Evolutionary conservation across 176 grass and related monocot genomes (phyloP).

Genomic region (Thalia dealbata): DNA sequence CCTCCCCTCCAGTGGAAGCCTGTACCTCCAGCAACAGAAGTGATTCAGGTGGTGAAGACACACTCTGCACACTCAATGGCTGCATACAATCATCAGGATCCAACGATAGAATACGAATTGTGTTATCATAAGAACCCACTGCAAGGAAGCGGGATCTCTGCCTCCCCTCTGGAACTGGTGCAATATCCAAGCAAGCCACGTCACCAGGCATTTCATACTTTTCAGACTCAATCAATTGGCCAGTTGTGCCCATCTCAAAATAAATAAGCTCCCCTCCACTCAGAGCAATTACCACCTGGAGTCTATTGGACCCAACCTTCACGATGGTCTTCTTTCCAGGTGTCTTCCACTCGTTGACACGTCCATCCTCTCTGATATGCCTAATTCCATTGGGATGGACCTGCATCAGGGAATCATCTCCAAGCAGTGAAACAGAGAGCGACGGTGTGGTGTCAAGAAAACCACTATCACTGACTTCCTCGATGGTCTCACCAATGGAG

Average conservation of each 20-base stretch:
- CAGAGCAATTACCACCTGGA: slow-evolving; percentile 94
- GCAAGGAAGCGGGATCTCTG: slow-evolving; percentile 89
- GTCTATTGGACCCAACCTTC: slow-evolving; percentile 78
- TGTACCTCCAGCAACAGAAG: slow-evolving; percentile 84
- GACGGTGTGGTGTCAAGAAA: slow-evolving; percentile 93
- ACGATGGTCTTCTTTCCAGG: slow-evolving; percentile 98
- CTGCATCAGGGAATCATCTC: slow-evolving; percentile 97
- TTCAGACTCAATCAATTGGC: slow-evolving; percentile 93
- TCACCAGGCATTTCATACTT: slow-evolving; percentile 99
- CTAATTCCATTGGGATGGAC: slow-evolving; percentile 89
- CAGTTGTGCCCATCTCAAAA: slow-evolving; percentile 97
- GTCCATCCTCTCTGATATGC: slow-evolving; percentile 96
- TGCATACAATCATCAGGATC: slow-evolving; percentile 91
- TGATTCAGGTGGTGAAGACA: slow-evolving; percentile 81
- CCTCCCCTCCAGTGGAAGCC: slow-evolving; percentile 78
- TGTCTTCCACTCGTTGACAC: slow-evolving; percentile 95
- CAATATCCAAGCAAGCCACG: slow-evolving; percentile 86
- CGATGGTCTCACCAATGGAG: slow-evolving; percentile 94
- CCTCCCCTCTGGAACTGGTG: slow-evolving; percentile 81
- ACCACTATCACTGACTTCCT: slow-evolving; percentile 92
- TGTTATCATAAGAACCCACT: slow-evolving; percentile 93
- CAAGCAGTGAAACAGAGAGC: slow-evolving; percentile 71
- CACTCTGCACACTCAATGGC: slow-evolving; percentile 75
- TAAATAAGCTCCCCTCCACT: slow-evolving; percentile 96
- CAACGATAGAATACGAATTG: slow-evolving; percentile 80